Evolutionary conservation across 371 early-diverging fungal genomes (phyloP), one percentile per base, ranked within the genome.

Genomic region (Nosema muscidifuracis): DNA sequence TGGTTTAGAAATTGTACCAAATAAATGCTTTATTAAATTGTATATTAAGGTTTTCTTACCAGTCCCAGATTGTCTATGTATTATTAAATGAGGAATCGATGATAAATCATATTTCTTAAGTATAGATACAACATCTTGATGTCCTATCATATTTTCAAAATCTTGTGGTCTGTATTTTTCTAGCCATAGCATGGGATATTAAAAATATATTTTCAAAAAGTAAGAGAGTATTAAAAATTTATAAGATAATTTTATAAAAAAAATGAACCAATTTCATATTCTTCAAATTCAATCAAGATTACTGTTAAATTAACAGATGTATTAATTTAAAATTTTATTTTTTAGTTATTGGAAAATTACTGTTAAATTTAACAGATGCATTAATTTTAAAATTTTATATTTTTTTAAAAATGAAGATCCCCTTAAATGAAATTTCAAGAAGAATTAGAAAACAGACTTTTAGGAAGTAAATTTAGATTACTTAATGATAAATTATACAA

Each of bases 11-110:
- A 20, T 36, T 51, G 40, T 73, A n/a, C 72, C 70, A 70, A 77
- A 80, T 28, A 82, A 28, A 61, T 84, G 77, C 34, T 86, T 65
- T 91, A 86, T 0, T 89, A 84, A 63, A 89, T 89, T 42, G 87
- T 86, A 42, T 6, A 97, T 86, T 34, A 96, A 86, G 22, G 97
- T 98, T 80, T 92, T 93, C 85, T 96, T 96, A 12, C 99, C 99
- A 1, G 90, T 88, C 22, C 98, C 99, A 2, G 90, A 85, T 12
- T 91, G 92, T 0, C 99, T 98, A 85, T 92, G 92, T 38, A 99
- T 87, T 2, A 99, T 85, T 76, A 95, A 77, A 75, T 95, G 97
- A 33, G 98, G 98, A 65, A 95, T 65, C 24, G 51, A 60, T 15
- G 53, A 15, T 30, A 71, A 56, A 82, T 91, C 91, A 85, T 94